Evolutionary conservation across 495 filamentous ascomycete species (phyloP), one percentile per base, ranked within the genome.

Genomic region (Pseudevernia furfuracea): DNA sequence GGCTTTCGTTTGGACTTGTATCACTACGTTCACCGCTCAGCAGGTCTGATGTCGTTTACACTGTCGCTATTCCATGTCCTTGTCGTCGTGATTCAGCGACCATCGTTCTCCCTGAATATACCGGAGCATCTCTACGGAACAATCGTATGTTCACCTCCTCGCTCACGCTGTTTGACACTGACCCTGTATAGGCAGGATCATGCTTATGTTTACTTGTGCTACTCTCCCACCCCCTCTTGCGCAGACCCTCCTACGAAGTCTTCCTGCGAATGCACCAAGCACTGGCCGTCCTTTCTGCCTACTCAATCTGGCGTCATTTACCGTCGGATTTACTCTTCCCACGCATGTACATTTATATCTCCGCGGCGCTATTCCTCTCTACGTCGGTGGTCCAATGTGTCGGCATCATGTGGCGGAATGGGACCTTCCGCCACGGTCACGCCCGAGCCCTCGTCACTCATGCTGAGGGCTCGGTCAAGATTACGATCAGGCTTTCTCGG

Each of bases 181-280:
- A 65, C 8, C 2, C 10, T n/a, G 15, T 43, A 23, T 39, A 65
- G 34, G 56, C 10, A 48, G 55, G 25, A 25, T 58, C 28, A 8
- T 65, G 32, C 9, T 59, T 65, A 14, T 59, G 28, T 39, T 19
- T 65, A 14, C 43, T 59, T 19, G 23, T 65, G 10, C 25, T 65
- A 8, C 62, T 65, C 39, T 60, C 38, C 15, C 56, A 60, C 44
- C 30, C 32, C 11, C 41, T 65, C 15, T 52, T 65, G 7, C 56
- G 37, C 41, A 48, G 17, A 48, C 25, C 30, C 32, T 59, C 68
- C 6, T 77, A 75, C 49, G 67, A 77, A 61, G 62, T 75, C 56
- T 79, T 79, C 55, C 68, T 77, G 52, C 67, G 68, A 34, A 65
- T 32, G 39, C 67, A 79, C 65, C 67, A 77, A 68, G 60, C 57